These are phyloP conservation scores for Botryobasidium botryosum DNA, from an alignment of 768 basidiomycete species.

Conservation along the genomic window DNA sequence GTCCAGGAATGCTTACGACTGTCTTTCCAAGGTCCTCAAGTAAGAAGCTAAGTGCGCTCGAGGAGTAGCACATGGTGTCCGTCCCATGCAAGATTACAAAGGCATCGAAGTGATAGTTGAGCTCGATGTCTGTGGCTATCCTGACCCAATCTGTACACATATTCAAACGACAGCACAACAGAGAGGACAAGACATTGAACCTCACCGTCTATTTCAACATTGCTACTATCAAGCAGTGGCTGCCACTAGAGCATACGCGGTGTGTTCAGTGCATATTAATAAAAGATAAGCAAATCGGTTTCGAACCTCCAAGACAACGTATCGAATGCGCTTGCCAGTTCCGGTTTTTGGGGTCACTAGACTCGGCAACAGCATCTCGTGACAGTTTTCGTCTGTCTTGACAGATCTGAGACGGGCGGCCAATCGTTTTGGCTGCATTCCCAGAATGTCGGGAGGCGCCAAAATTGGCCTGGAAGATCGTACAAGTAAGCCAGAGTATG, in stretches of 20 bases:
- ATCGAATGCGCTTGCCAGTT: conserved; percentile 59
- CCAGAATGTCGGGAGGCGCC: no score
- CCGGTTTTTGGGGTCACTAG: conserved; percentile 57
- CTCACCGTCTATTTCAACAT: conserved; percentile 18
- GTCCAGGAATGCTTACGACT: no score
- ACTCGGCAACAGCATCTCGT: conserved; percentile 57
- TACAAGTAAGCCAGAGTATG: neutral
- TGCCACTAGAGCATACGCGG: conserved; percentile 63
- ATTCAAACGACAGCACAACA: no score
- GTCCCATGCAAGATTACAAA: conserved; percentile 50
- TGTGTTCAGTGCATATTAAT: neutral
- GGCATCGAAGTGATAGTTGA: conserved; percentile 84
- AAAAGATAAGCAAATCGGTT: conserved; percentile 1
- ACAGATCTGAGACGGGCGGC: no score
- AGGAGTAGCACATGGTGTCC: conserved; percentile 81
- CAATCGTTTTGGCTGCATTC: no score
- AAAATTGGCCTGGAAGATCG: no score
- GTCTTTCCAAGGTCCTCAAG: conserved; percentile 89
- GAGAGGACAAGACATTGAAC: no score
- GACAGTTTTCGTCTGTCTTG: conserved; percentile 30
- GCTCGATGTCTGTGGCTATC: conserved; percentile 80
- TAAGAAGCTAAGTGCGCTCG: conserved; percentile 78
- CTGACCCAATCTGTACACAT: conserved; percentile 89
- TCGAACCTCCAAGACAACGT: conserved; percentile 63
- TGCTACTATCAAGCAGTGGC: conserved; percentile 75